Evolutionary conservation across 1,139 yeast genomes (phyloP), one percentile per base, ranked within the genome.

Genomic region (Suhomyces wounanorum): DNA sequence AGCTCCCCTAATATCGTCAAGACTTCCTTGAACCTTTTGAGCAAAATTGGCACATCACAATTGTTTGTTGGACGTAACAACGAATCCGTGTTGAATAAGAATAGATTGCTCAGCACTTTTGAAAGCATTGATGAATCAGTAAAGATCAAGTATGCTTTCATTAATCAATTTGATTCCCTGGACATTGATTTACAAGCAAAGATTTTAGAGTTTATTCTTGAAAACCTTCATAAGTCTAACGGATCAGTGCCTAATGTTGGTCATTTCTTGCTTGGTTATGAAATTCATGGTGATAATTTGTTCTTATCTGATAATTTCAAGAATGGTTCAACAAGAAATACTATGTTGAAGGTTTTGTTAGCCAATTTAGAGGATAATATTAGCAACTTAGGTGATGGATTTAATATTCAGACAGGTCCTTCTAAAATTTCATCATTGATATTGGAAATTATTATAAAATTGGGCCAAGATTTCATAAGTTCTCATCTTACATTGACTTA

Each of bases 211-310:
- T 87, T 88, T 59, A 62, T 92, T 47, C 72, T 75, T 39, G 64
- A 69, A 3, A 83, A 83, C 55, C 69, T 90, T 45, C 66, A 72
- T 1, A 61, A 64, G 5, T 64, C 77, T 1, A 70, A 72, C 28
- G 66, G 67, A 3, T 68, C 66, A 33, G 72, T 73, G 8, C 78
- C 85, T 2, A 79, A 85, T 0, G 78, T 87, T 1, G 74, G 92
- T 0, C 97, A 91, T 63, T 85, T 86, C 58, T 66, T 94, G 10
- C 75, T 94, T 1, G 98, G 98, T 0, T 91, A 84, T 52, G 67
- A 67, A 36, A 63, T 66, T 13, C 66, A 66, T 50, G 81, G 78
- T 1, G 73, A 66, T 28, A 62, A 62, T 41, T 61, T 73, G 33
- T 52, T 50, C 17, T 50, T 61, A 13, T 54, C 65, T 1, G 37